phyloP scores from a whole-genome alignment of 1,284 basidiomycete genomes.

The Rhodotorula sp. region DNA sequence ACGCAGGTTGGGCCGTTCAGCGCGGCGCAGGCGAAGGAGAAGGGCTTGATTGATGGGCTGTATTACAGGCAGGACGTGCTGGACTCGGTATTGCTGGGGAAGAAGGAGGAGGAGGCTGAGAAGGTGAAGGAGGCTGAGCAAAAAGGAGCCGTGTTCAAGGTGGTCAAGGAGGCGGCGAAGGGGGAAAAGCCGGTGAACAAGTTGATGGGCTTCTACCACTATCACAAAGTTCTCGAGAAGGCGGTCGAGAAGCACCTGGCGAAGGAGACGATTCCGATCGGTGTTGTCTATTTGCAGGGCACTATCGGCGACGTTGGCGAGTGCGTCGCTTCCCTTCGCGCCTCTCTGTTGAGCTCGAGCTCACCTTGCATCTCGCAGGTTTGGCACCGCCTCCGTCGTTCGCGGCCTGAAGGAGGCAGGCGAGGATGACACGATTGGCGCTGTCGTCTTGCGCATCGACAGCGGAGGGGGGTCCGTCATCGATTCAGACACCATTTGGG shows the following conservation, averaged over 20 bases:
- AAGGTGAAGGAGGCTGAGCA: neutral
- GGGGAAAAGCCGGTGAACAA: constrained; percentile 10
- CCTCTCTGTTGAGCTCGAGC: neutral
- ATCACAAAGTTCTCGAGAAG: constrained; percentile 44
- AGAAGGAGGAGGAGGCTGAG: too few relatives aligned
- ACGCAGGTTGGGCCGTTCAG: constrained; percentile 50
- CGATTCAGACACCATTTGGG: constrained; percentile 52
- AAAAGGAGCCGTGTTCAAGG: neutral
- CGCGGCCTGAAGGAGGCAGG: constrained; percentile 52
- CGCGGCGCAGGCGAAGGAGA: constrained; percentile 47
- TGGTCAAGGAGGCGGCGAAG: neutral
- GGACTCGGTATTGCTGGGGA: constrained; percentile 37
- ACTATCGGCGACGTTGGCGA: constrained; percentile 46
- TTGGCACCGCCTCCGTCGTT: constrained; percentile 48
- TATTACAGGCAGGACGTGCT: constrained; percentile 49
- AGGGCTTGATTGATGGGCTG: constrained; percentile 49
- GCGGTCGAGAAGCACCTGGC: constrained; percentile 33
- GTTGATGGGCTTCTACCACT: constrained; percentile 45
- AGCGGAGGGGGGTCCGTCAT: constrained; percentile 53
- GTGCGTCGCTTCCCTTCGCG: constrained; percentile 1
- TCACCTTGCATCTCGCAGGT: constrained; percentile 14
- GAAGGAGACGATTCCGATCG: constrained; percentile 49
- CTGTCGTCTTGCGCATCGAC: constrained; percentile 52
- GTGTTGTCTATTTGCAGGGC: constrained; percentile 52
- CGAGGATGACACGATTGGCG: constrained; percentile 49